phyloP scores from a whole-genome alignment of 73 alveolate genomes.

The Stentor coeruleus region DNA sequence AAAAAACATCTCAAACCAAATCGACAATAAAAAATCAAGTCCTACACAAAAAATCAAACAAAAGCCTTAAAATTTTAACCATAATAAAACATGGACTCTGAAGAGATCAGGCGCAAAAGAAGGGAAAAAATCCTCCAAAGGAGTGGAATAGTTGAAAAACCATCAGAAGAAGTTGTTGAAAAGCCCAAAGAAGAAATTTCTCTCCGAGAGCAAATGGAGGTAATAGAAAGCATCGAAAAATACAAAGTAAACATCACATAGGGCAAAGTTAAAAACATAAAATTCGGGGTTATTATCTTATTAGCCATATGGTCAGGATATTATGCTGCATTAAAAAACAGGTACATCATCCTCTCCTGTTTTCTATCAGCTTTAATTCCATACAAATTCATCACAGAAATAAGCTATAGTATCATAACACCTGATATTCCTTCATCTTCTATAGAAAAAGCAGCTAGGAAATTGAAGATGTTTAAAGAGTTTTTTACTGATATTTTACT shows the following conservation, averaged over 20 bases:
- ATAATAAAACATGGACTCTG: conserved; percentile 25
- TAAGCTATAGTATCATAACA: not conserved
- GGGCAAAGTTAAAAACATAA: not conserved
- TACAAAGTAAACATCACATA: too few relatives aligned
- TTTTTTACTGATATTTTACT: not conserved
- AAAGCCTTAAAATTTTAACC: too few relatives aligned
- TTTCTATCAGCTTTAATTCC: not conserved
- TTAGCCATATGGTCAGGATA: conserved; percentile 1
- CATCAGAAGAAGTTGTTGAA: not conserved
- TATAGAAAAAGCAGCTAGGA: not conserved
- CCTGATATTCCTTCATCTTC: not conserved
- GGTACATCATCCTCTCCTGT: not conserved
- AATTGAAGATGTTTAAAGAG: not conserved
- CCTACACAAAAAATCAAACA: too few relatives aligned
- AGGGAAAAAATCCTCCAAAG: not conserved
- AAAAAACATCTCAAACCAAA: too few relatives aligned
- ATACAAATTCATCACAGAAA: conserved; percentile 11
- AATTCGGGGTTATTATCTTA: not conserved
- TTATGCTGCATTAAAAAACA: not conserved
- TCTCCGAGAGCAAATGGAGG: not conserved
- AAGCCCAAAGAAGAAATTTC: not conserved
- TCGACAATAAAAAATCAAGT: too few relatives aligned
- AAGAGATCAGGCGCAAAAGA: conserved; percentile 18
- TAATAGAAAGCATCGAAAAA: not conserved
- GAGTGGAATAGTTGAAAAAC: not conserved